phyloP scores from a whole-genome alignment of 352 stramenopile genomes.

The Phytophthora cactorum region DNA sequence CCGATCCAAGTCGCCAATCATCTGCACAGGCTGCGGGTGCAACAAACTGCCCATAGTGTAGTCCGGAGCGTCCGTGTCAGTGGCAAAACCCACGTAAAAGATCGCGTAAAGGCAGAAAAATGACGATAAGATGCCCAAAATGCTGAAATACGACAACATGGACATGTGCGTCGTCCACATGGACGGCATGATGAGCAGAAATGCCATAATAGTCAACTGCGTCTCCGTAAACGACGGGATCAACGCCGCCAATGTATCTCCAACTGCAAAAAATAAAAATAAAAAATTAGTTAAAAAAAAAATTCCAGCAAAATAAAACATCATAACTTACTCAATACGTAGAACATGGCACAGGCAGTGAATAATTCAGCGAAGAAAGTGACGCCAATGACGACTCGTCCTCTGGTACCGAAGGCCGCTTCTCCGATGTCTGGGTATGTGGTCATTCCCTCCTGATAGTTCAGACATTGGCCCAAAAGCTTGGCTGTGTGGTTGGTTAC shows the following conservation, averaged over 20 bases:
- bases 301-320: background rate
- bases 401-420: constrained; percentile 74
- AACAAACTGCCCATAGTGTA: constrained; percentile 66
- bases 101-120: constrained; percentile 81
- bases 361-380: constrained; percentile 88
- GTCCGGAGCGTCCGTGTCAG: constrained; percentile 41
- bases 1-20: constrained; percentile 69
- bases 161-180: constrained; percentile 85
- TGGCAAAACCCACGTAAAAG: constrained; percentile 77
- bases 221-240: constrained; percentile 66
- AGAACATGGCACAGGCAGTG: constrained; percentile 80
- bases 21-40: constrained; percentile 60
- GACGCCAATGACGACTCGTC: constrained; percentile 73
- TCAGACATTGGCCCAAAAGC: constrained; percentile 79
- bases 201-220: constrained; percentile 73
- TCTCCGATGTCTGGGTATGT: constrained; percentile 88
- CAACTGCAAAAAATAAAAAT: constrained; percentile 44
- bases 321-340: constrained; percentile 68
- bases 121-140: constrained; percentile 86
- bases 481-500: constrained; percentile 89
- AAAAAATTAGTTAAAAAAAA: constrained; percentile 1
- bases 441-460: constrained; percentile 84
- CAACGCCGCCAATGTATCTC: constrained; percentile 75
- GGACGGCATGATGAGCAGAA: constrained; percentile 78
- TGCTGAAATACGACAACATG: constrained; percentile 85